These are phyloP conservation scores for Epichloe aotearoae DNA, from an alignment of 2,329 filamentous ascomycete species.

Conservation along the genomic window DNA sequence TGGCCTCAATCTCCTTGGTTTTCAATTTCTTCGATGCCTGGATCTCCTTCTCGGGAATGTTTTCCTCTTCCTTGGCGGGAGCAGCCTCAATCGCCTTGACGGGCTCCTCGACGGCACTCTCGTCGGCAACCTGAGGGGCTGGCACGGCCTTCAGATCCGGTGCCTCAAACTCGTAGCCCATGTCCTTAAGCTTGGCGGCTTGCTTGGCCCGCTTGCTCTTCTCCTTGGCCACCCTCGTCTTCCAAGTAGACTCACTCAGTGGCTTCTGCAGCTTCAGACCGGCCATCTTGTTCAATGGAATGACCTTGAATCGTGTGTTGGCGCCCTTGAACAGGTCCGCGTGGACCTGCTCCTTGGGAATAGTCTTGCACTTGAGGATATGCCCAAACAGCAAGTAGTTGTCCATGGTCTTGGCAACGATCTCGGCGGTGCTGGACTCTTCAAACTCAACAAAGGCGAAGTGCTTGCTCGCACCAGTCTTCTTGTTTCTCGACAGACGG, in stretches of 20 bases:
- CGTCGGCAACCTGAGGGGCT: constrained; percentile 23
- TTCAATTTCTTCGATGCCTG: constrained; percentile 9
- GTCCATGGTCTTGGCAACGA: constrained; percentile 93
- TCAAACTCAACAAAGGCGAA: constrained; percentile 89
- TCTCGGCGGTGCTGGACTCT: constrained; percentile 64
- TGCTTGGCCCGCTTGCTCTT: constrained; percentile 54
- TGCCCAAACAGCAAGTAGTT: constrained; percentile 94
- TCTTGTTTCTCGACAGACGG: constrained; percentile 80
- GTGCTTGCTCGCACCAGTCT: constrained; percentile 84
- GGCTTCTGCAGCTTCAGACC: constrained; percentile 62
- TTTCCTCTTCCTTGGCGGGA: constrained; percentile 14
- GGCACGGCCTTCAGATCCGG: constrained; percentile 52
- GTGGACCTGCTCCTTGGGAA: constrained; percentile 67
- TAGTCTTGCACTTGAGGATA: constrained; percentile 73
- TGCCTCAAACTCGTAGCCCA: constrained; percentile 74
- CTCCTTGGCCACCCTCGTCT: constrained; percentile 60
- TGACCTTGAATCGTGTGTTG: constrained; percentile 76
- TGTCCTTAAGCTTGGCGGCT: constrained; percentile 59
- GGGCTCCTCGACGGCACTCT: constrained; percentile 19
- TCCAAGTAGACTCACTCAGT: constrained; percentile 64
- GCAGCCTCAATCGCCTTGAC: constrained; percentile 24
- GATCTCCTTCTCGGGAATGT: constrained; percentile 11
- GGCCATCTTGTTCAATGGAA: constrained; percentile 79
- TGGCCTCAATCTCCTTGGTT: constrained; percentile 10
- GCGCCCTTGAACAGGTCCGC: constrained; percentile 78